These are phyloP conservation scores for Helotiales sp. DNA, from an alignment of 2,329 filamentous ascomycete species.

Conservation along the genomic window DNA sequence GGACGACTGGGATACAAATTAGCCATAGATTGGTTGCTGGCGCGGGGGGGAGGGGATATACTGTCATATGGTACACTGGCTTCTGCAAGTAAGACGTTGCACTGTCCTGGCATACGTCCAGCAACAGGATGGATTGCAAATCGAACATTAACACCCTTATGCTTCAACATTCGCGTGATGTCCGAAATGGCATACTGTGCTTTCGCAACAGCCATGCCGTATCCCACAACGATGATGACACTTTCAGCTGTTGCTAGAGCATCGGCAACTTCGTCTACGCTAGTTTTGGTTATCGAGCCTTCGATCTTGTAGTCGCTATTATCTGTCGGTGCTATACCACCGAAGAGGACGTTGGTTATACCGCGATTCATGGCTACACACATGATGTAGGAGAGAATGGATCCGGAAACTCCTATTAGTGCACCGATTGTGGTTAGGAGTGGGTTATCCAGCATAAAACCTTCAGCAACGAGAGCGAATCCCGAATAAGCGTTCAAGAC, in stretches of 20 bases:
- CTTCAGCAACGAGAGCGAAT: slow-evolving; percentile 87
- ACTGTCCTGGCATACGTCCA: slow-evolving; percentile 91
- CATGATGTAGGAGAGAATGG: slow-evolving; percentile 85
- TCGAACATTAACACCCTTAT: slow-evolving; percentile 78
- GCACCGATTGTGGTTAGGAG: slow-evolving; percentile 85
- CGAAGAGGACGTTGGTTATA: slow-evolving; percentile 87
- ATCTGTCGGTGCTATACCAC: slow-evolving; percentile 71
- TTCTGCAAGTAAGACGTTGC: slow-evolving; percentile 88
- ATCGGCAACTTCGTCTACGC: slow-evolving; percentile 80
- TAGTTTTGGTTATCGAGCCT: slow-evolving; percentile 78
- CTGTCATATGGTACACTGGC: slow-evolving; percentile 87
- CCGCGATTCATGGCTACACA: slow-evolving; percentile 93
- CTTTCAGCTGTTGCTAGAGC: slow-evolving; percentile 76
- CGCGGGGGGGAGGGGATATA: slow-evolving; percentile 44
- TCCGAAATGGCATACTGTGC: slow-evolving; percentile 90
- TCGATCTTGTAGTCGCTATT: slow-evolving; percentile 75
- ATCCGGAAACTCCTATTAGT: slow-evolving; percentile 86
- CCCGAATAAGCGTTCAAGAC: slow-evolving; percentile 91
- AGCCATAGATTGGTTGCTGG: too few species aligned
- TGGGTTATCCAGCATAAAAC: slow-evolving; percentile 89
- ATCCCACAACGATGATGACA: slow-evolving; percentile 84
- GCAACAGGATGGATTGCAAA: slow-evolving; percentile 92
- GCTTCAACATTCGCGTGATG: slow-evolving; percentile 75
- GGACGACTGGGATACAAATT: slow-evolving; percentile 70
- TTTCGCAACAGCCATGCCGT: slow-evolving; percentile 94